These are phyloP conservation scores for Beauveria medogensis DNA, from an alignment of 2,329 filamentous ascomycete genomes.

Conservation along the genomic window DNA sequence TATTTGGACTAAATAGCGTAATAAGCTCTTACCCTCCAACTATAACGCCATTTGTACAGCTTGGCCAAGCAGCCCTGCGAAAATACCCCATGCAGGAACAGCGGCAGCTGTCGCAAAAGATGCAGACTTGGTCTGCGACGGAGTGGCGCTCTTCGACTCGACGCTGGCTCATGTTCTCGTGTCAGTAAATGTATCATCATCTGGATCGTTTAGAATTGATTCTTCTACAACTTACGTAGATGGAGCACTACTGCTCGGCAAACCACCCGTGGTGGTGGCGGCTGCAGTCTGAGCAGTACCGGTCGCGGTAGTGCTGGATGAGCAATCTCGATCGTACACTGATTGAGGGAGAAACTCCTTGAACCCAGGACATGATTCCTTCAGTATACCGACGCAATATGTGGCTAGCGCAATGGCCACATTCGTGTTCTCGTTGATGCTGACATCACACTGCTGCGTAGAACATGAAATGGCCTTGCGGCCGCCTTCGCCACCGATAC, in stretches of 20 bases:
- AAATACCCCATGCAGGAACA: neutral
- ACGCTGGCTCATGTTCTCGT: neutral
- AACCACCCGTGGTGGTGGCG: neutral
- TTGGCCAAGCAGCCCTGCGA: neutral
- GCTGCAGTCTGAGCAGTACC: neutral
- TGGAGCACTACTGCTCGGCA: neutral
- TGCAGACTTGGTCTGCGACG: neutral
- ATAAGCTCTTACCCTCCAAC: too few species aligned
- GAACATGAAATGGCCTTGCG: neutral
- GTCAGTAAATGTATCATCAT: neutral
- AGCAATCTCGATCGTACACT: neutral
- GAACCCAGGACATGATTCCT: neutral
- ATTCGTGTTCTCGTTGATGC: neutral
- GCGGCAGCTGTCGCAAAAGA: neutral
- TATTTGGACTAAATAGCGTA: too few species aligned
- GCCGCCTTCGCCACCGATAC: neutral
- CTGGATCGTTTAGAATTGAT: neutral
- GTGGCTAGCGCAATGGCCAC: neutral
- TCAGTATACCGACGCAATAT: neutral
- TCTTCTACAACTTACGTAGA: neutral
- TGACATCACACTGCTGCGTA: neutral
- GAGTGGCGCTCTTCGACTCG: neutral
- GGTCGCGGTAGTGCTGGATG: neutral
- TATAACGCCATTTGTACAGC: too few species aligned
- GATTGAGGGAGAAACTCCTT: neutral